Base-by-base conservation (phyloP, 169 alveolate species). In the Eimeria acervulina region DNA sequence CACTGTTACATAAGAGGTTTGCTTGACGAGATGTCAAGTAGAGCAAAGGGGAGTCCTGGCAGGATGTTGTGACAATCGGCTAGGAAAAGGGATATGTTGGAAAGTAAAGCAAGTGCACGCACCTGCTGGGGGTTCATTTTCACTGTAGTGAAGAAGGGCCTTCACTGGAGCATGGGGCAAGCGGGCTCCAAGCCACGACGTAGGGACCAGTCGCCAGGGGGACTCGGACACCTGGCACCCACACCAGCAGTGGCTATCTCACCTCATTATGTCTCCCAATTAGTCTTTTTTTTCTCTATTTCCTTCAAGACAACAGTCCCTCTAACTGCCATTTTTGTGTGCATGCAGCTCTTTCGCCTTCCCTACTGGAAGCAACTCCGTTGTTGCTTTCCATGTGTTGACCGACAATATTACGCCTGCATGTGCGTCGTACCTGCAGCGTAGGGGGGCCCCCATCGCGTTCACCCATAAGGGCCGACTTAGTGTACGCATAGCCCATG, bases 111-210 rank as follows among this genome's bases (percentile, higher is more conserved):
- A 15, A 0, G 28, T 31, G 80, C 80, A 15, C 80, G 80, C 78
- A 84, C 93, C 31, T 84, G 93, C 23, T 7, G 93, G 93, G 31
- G 74, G 31, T 6, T 23, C 68, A 33, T 84, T 40, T 31, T 84
- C 80, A 36, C 78, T 51, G 36, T 52, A 23, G 28, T 84, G 93
- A 38, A 84, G 93, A 59, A 59, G 44, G 42, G 93, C 93, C 55
- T 36, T 55, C 1, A 84, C 55, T 36, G 93, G 78, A 17, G 93
- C 93, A 42, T 93, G 96, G 1, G 96, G 96, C 68, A 93, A 63
- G 76, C 96, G 96, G 88, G 93, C 76, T 1, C 96, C 96, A 26
- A 59, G 59, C 93, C 93, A 93, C 26, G 87, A n/a, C 7, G 96
- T 61, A 26, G 96, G 96, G 36, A 26, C 78, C 36, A 78, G 55